Evolutionary conservation across 2,329 filamentous ascomycete genomes (phyloP), one percentile per base, ranked within the genome.

Genomic region (Helotiales sp.): DNA sequence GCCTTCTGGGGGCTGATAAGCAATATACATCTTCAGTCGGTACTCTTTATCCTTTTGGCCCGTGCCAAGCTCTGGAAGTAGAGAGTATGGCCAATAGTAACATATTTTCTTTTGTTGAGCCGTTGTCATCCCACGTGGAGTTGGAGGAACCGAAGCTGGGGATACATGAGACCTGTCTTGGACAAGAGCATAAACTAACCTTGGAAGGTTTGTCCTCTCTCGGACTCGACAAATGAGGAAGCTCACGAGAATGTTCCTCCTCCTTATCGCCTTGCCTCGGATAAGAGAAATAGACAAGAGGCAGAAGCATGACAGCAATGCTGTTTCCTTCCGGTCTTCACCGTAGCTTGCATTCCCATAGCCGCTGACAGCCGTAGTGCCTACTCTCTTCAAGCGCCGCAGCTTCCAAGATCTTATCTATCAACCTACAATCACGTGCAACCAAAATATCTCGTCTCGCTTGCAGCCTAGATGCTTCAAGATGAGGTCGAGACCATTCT

Each of bases 1-100:
- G 40, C 40, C 40, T n/a, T 25, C 24, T 44, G 40, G 40, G n/a
- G 40, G 40, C 40, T 44, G 40, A 44, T 44, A 44, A 44, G 40
- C 15, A 27, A 36, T 12, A 40, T 44, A 3, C 12, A 40, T 40
- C n/a, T 40, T 17, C 17, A 19, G 36, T 40, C 36, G 17, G 36
- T 19, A 19, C 8, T 15, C 17, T 22, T 44, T 44, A 25, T 17
- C 3, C 22, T 24, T 44, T 12, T 13, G 5, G 8, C 36, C 6
- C n/a, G n/a, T n/a, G n/a, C n/a, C n/a, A n/a, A n/a, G n/a, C n/a
- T n/a, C n/a, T n/a, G n/a, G n/a, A n/a, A n/a, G n/a, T n/a, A n/a
- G n/a, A n/a, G n/a, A n/a, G n/a, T n/a, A n/a, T n/a, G n/a, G n/a
- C n/a, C n/a, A n/a, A n/a, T n/a, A n/a, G n/a, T n/a, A n/a, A n/a